phyloP scores from a whole-genome alignment of 1,284 basidiomycete species.

The Leccinum variabile region DNA sequence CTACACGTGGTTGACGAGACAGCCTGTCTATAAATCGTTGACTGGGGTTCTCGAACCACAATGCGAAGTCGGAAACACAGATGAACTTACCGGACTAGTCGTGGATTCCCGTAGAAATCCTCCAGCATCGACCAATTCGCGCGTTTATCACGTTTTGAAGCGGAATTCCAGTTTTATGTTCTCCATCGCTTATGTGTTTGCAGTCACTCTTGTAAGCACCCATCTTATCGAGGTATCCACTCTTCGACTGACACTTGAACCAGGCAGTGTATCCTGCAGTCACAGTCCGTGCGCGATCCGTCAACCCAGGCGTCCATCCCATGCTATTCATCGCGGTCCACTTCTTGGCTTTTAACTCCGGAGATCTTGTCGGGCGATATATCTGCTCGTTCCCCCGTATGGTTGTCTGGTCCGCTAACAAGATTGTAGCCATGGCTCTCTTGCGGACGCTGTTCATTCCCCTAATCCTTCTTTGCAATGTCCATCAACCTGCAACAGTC shows the following conservation, averaged over 20 bases:
- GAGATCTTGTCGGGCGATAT: constrained; percentile 79
- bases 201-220: constrained; percentile 72
- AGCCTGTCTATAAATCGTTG: constrained; percentile 57
- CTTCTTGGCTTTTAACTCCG: constrained; percentile 73
- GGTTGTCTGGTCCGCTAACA: constrained; percentile 63
- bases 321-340: constrained; percentile 71
- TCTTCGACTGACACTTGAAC: constrained; percentile 7
- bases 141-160: constrained; percentile 57
- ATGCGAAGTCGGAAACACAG: constrained; percentile 26
- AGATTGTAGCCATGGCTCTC: constrained; percentile 63
- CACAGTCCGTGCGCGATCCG: constrained; percentile 72
- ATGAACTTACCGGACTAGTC: constrained; percentile 39
- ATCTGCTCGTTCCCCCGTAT: constrained; percentile 67
- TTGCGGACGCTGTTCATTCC: constrained; percentile 79
- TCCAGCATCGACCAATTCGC: constrained; percentile 36
- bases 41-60: constrained; percentile 42
- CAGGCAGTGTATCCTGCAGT: constrained; percentile 86
- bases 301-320: constrained; percentile 58
- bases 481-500: constrained; percentile 44
- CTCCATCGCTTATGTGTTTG: constrained; percentile 74
- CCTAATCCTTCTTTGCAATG: constrained; percentile 82
- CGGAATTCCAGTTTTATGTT: constrained; percentile 70
- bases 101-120: constrained; percentile 29
- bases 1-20: constrained; percentile 55
- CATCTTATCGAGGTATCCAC: background rate